Conservation (phyloP, 805 yeast genomes). For the Lipomyces mesembrius region DNA sequence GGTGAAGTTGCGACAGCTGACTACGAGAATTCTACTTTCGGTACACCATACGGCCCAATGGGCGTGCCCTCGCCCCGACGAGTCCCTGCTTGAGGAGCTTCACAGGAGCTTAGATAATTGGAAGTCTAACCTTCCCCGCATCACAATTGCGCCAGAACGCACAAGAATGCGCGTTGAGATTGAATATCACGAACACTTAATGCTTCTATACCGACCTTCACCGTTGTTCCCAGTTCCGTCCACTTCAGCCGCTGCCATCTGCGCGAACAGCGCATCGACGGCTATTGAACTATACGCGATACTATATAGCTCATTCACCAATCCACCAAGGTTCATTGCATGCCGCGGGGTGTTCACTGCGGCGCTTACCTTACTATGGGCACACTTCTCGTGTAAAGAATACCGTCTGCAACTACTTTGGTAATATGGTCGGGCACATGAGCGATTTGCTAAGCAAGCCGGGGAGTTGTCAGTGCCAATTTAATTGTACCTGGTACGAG, state of each 20-base stretch:
- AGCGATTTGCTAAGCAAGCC: too few species aligned
- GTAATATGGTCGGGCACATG: too few species aligned
- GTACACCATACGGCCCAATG: neutral
- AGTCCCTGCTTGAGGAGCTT: constrained; percentile 18
- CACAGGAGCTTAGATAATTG: constrained; percentile 21
- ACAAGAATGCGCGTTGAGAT: constrained; percentile 29
- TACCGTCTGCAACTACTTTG: constrained; percentile 5
- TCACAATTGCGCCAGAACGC: constrained; percentile 25
- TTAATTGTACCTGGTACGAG: constrained; percentile 1
- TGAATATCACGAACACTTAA: constrained; percentile 31
- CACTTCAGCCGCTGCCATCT: constrained; percentile 19
- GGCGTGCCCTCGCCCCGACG: neutral
- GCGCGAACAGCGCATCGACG: constrained; percentile 23
- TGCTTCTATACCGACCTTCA: constrained; percentile 33
- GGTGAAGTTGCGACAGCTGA: constrained; percentile 28
- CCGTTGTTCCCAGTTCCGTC: constrained; percentile 25
- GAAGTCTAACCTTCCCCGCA: constrained; percentile 20
- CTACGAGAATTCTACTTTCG: constrained; percentile 16
- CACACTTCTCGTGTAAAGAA: constrained; percentile 17
- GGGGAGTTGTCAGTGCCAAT: too few species aligned
- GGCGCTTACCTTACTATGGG: constrained; percentile 32
- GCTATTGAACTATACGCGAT: constrained; percentile 24
- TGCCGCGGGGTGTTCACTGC: constrained; percentile 26
- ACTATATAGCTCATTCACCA: constrained; percentile 3
- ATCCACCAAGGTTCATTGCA: constrained; percentile 19